Conservation (phyloP, 805 yeast genomes). For the Teunomyces tritomae region DNA sequence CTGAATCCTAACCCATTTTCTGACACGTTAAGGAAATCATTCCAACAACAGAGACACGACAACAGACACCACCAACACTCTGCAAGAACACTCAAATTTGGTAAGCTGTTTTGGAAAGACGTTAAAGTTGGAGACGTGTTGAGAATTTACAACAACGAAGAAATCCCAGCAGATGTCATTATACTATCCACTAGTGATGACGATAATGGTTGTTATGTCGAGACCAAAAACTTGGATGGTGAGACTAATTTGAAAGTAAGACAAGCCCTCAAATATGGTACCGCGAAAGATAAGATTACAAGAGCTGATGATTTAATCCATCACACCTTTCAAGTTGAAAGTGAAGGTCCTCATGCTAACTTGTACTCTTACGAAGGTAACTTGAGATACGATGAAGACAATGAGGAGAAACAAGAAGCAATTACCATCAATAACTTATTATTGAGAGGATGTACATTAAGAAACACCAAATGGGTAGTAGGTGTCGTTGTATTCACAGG, state of each 20-base stretch:
- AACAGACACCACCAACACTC: constrained; percentile 6
- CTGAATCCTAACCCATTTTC: constrained; percentile 7
- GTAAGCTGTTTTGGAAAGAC: constrained; percentile 58
- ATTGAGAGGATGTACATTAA: constrained; percentile 67
- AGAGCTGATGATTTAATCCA: constrained; percentile 36
- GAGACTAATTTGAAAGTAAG: constrained; percentile 78
- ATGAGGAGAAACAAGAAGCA: constrained; percentile 47
- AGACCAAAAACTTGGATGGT: constrained; percentile 70
- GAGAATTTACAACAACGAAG: constrained; percentile 66
- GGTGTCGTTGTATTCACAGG: constrained; percentile 80
- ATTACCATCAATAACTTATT: constrained; percentile 60
- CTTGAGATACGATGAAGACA: constrained; percentile 26
- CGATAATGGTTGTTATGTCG: constrained; percentile 68
- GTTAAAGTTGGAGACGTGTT: constrained; percentile 74
- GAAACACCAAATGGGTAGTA: constrained; percentile 76
- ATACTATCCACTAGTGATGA: constrained; percentile 66
- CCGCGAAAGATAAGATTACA: constrained; percentile 41
- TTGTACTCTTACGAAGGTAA: constrained; percentile 76
- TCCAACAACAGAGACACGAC: constrained; percentile 16
- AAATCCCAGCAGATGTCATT: constrained; percentile 74
- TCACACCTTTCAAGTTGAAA: constrained; percentile 64
- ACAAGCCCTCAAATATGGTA: constrained; percentile 65
- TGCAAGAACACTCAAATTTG: constrained; percentile 27
- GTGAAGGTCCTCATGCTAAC: constrained; percentile 83
- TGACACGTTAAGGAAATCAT: constrained; percentile 11